Percentiles rank a stretch among this genome's conserved stretches.
Evolutionary conservation across 2,329 filamentous ascomycete species (phyloP).

Genomic region (Monosporascus sp.): DNA sequence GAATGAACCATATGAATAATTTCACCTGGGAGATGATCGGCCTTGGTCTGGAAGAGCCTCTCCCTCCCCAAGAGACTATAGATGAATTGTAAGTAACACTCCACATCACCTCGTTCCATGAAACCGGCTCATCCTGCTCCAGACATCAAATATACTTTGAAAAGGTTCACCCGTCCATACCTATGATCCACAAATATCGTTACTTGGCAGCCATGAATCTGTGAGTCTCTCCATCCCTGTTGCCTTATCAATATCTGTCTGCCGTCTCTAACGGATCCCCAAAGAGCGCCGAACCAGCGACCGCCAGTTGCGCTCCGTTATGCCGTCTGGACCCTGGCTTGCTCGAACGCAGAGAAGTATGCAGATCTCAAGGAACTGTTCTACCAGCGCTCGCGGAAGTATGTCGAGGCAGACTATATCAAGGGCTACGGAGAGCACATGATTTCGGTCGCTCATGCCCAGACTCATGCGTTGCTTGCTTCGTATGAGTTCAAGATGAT

Average conservation of each 20-base stretch:
- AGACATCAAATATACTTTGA: conserved; percentile 84
- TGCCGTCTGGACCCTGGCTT: conserved; percentile 94
- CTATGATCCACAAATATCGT: conserved; percentile 84
- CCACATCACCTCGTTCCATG: not conserved
- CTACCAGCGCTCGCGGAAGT: conserved; percentile 84
- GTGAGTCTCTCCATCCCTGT: conserved; percentile 31
- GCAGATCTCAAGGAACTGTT: conserved; percentile 76
- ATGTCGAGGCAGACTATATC: conserved; percentile 83
- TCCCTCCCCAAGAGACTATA: conserved; percentile 57
- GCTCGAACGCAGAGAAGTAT: conserved; percentile 78
- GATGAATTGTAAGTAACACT: conserved; percentile 66
- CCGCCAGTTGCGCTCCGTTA: conserved; percentile 87
- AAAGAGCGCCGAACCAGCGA: conserved; percentile 69
- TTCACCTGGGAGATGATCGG: conserved; percentile 77
- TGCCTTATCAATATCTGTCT: not conserved
- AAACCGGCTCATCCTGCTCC: conserved; percentile 4
- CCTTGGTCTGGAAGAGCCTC: conserved; percentile 52
- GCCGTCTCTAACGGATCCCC: conserved; percentile 4
- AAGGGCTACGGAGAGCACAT: conserved; percentile 87
- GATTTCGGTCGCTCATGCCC: conserved; percentile 79
- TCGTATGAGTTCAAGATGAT: conserved; percentile 96
- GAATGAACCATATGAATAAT: conserved; percentile 46
- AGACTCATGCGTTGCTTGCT: conserved; percentile 74
- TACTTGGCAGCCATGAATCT: conserved; percentile 87
- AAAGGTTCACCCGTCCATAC: conserved; percentile 78